Percentiles rank a stretch among this genome's conserved stretches.
Evolutionary conservation across 1,284 basidiomycete species (phyloP).

Genomic region (Polyporus tsugae): DNA sequence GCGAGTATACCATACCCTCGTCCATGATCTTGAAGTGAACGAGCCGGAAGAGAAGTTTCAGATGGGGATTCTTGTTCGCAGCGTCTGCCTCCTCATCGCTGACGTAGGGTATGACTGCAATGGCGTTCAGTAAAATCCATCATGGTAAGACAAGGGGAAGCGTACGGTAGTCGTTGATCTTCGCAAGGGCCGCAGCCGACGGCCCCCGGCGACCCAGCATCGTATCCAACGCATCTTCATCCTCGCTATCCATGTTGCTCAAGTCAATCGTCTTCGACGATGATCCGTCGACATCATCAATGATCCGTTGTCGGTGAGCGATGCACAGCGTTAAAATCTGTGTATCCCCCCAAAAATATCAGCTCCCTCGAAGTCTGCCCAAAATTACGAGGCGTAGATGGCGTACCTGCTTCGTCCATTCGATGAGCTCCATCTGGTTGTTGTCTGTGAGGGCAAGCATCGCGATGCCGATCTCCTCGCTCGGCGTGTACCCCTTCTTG

Average conservation of each 20-base stretch:
- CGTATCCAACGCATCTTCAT: conserved; percentile 51
- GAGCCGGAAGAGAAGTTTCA: conserved; percentile 86
- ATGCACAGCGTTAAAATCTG: conserved; percentile 78
- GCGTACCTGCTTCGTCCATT: conserved; percentile 85
- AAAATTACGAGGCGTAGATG: conserved; percentile 12
- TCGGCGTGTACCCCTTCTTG: conserved; percentile 90
- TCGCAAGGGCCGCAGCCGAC: conserved; percentile 74
- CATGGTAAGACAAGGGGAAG: too few relatives aligned
- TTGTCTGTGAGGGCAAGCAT: conserved; percentile 79
- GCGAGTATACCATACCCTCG: conserved; percentile 55
- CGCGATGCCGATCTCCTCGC: conserved; percentile 88
- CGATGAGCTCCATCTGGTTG: conserved; percentile 69
- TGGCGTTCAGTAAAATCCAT: background rate
- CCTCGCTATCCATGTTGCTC: conserved; percentile 48
- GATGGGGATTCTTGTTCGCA: conserved; percentile 76
- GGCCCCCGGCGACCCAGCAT: conserved; percentile 53
- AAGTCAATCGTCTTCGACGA: conserved; percentile 46
- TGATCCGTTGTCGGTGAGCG: conserved; percentile 70
- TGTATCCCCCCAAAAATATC: background rate
- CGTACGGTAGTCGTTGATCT: conserved; percentile 84
- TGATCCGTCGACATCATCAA: conserved; percentile 72
- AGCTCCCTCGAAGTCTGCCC: background rate
- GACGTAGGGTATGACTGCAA: conserved; percentile 76
- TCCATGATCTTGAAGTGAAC: conserved; percentile 68
- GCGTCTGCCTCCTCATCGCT: conserved; percentile 79